phyloP scores from a whole-genome alignment of 208 protist species.

The Trypanosoma melophagium region DNA sequence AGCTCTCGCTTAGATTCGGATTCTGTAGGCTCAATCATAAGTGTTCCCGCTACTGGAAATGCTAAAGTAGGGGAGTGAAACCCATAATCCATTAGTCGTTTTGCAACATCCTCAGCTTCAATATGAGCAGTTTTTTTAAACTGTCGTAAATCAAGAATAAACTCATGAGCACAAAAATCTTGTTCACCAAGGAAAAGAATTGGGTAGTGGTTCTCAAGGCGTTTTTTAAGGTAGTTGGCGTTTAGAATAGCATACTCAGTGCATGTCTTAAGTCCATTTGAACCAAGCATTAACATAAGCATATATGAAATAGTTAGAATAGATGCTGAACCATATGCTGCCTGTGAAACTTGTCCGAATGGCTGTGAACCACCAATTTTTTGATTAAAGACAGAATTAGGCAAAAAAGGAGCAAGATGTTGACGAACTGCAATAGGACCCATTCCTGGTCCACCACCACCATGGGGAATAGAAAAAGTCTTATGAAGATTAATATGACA shows the following conservation, averaged over 20 bases:
- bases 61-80: constrained; percentile 98
- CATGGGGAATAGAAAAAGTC: constrained; percentile 97
- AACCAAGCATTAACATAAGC: constrained; percentile 96
- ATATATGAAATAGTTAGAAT: constrained; percentile 97
- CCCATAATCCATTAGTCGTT: constrained; percentile 97
- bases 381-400: constrained; percentile 69
- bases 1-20: constrained; percentile 94
- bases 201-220: constrained; percentile 93
- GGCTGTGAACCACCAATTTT: constrained; percentile 55
- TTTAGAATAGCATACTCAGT: constrained; percentile 96
- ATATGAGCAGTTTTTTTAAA: constrained; percentile 94
- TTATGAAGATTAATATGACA: constrained; percentile 99
- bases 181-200: constrained; percentile 91
- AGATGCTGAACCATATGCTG: constrained; percentile 92
- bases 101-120: constrained; percentile 96
- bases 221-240: constrained; percentile 97
- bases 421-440: constrained; percentile 95
- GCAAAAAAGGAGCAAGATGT: constrained; percentile 94
- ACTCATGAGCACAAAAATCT: constrained; percentile 95
- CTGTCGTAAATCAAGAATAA: constrained; percentile 95
- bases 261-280: constrained; percentile 85
- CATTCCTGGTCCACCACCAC: constrained; percentile 97
- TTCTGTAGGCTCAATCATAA: constrained; percentile 99
- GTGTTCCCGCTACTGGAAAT: constrained; percentile 89
- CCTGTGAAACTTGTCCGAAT: constrained; percentile 92